These are phyloP conservation scores for Fusarium palustre DNA, from an alignment of 2,329 filamentous ascomycete genomes.

Conservation along the genomic window DNA sequence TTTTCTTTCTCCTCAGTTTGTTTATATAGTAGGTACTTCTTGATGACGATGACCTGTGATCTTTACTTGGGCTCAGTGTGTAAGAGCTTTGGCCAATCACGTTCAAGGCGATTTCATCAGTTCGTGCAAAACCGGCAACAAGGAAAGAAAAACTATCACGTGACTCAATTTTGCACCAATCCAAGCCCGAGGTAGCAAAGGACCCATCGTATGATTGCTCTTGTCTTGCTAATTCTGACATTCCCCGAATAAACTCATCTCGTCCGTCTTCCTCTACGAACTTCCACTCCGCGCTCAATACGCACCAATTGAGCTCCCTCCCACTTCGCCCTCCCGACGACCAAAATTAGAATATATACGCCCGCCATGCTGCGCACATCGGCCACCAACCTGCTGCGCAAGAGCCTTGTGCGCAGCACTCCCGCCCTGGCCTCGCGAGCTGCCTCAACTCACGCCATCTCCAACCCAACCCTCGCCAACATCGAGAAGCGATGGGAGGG, in stretches of 20 bases:
- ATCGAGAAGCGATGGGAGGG: slow-evolving; percentile 99
- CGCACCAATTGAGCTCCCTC: slow-evolving; percentile 52
- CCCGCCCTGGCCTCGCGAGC: slow-evolving; percentile 62
- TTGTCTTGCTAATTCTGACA: slow-evolving; percentile 36
- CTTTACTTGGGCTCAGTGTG: slow-evolving; percentile 1
- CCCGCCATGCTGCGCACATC: slow-evolving; percentile 67
- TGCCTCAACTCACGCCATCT: slow-evolving; percentile 88
- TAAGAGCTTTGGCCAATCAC: slow-evolving; percentile 28
- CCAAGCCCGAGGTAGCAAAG: slow-evolving; percentile 23
- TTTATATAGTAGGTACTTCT: background rate
- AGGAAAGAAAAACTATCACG: slow-evolving; percentile 15
- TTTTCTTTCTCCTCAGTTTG: background rate
- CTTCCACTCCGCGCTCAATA: slow-evolving; percentile 45
- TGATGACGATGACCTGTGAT: background rate
- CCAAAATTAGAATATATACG: slow-evolving; percentile 30
- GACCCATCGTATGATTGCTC: slow-evolving; percentile 50
- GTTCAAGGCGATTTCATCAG: slow-evolving; percentile 28
- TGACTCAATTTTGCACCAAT: slow-evolving; percentile 17
- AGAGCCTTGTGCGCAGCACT: slow-evolving; percentile 59
- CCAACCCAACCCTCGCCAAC: slow-evolving; percentile 95
- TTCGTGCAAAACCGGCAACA: slow-evolving; percentile 37
- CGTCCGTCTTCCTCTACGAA: slow-evolving; percentile 39
- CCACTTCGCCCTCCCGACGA: slow-evolving; percentile 19
- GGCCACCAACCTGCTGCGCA: slow-evolving; percentile 65
- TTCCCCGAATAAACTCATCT: slow-evolving; percentile 44